phyloP scores from a whole-genome alignment of 2,329 filamentous ascomycete species.

The Verticillium albo-atrum region DNA sequence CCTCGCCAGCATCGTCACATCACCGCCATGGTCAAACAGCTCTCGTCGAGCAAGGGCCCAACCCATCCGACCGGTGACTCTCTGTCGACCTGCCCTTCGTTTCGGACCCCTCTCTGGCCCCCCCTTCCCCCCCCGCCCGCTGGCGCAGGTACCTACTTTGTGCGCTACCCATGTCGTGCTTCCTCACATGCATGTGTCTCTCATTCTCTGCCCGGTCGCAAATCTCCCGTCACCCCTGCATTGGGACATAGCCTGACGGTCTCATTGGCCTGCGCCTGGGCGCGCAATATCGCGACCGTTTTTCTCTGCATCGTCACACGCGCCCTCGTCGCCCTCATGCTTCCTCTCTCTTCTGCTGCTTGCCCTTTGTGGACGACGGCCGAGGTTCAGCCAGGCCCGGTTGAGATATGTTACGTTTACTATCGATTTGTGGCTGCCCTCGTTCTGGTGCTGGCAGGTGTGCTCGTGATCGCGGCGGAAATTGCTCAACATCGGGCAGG shows the following conservation, averaged over 20 bases:
- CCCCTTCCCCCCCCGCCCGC: background rate
- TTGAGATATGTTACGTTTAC: background rate
- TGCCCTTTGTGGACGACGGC: background rate
- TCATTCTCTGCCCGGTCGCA: background rate
- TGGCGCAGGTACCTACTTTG: background rate
- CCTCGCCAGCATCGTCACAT: background rate
- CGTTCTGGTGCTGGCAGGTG: background rate
- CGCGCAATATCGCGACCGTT: background rate
- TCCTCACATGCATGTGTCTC: background rate
- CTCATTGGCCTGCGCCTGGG: background rate
- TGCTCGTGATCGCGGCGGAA: background rate
- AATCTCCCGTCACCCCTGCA: background rate
- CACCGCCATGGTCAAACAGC: background rate
- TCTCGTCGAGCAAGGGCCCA: background rate
- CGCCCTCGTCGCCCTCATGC: background rate
- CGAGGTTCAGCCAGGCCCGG: background rate
- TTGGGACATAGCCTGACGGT: background rate
- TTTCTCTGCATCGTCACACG: background rate
- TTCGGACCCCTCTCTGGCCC: background rate
- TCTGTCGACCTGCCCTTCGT: background rate
- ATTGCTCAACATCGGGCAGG: background rate
- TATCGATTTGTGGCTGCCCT: background rate
- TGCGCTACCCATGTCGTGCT: background rate
- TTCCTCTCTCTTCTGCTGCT: background rate
- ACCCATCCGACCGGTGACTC: background rate